Conservation (phyloP, 2,329 filamentous ascomycete species). For the Trichoderma koningiopsis region DNA sequence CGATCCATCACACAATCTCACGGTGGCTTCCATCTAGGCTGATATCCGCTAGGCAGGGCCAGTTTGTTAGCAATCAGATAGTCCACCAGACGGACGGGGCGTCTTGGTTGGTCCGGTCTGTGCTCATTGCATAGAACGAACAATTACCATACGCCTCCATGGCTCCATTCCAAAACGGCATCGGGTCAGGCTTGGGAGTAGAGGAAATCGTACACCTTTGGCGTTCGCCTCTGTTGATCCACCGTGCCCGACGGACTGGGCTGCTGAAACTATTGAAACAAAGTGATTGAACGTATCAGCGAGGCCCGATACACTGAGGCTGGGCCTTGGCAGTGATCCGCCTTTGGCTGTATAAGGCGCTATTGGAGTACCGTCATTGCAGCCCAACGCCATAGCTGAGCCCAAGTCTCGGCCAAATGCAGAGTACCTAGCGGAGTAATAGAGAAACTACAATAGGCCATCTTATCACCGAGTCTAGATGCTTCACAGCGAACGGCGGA, state of each 20-base stretch:
- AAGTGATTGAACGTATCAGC: background rate
- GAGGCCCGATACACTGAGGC: background rate
- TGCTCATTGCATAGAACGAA: background rate
- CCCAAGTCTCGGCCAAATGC: constrained; percentile 6
- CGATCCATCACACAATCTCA: constrained; percentile 9
- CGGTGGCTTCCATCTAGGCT: background rate
- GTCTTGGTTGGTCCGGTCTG: background rate
- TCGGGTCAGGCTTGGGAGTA: constrained; percentile 8
- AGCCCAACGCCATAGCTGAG: background rate
- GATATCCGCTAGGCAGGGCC: background rate
- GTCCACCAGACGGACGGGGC: background rate
- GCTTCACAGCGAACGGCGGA: background rate
- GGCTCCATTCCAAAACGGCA: constrained; percentile 18
- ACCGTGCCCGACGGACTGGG: constrained; percentile 4
- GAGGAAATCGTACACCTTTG: background rate
- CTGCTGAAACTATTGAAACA: background rate
- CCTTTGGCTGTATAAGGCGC: background rate
- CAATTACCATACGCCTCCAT: background rate
- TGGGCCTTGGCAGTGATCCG: background rate
- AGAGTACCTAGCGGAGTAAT: constrained; percentile 4
- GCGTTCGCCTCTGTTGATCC: background rate
- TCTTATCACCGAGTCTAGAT: background rate
- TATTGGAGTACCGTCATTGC: background rate
- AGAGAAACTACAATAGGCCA: background rate
- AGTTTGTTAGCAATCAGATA: background rate